Evolutionary conservation across 371 early-diverging fungal species (phyloP).

Genomic region (Rhizopus microsporus): DNA sequence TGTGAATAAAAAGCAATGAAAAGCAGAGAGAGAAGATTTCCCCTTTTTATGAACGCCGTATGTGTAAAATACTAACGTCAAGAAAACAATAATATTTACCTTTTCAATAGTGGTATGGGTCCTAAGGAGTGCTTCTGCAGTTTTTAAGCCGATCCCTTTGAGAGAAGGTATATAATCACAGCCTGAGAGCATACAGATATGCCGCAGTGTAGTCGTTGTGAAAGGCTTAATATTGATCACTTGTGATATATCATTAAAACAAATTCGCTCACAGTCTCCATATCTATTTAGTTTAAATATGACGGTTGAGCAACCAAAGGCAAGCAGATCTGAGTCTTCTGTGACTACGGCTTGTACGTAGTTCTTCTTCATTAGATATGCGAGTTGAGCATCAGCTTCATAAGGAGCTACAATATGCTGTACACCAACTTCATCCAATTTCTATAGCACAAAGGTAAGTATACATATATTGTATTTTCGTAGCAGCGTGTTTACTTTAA

Average conservation of each 20-base stretch:
- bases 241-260: neutral
- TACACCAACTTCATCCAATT: conserved; percentile 65
- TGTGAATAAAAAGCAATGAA: neutral
- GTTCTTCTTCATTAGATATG: conserved; percentile 76
- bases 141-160: conserved; percentile 86
- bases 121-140: conserved; percentile 66
- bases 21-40: neutral
- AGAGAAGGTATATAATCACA: conserved; percentile 93
- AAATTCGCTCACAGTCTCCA: conserved; percentile 70
- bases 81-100: conserved; percentile 21
- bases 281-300: conserved; percentile 76
- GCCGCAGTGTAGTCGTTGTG: conserved; percentile 1
- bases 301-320: conserved; percentile 88
- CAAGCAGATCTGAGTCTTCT: conserved; percentile 97
- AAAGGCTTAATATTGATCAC: neutral
- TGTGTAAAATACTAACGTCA: neutral
- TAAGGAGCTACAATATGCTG: conserved; percentile 95
- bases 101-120: conserved; percentile 41
- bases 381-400: conserved; percentile 98
- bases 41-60: neutral
- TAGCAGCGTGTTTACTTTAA: conserved; percentile 25
- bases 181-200: conserved; percentile 91
- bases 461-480: neutral
- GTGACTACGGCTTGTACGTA: conserved; percentile 86
- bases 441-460: conserved; percentile 33